Conservation (phyloP, 202 grass and related monocot genomes). For the Panicum hallii region DNA sequence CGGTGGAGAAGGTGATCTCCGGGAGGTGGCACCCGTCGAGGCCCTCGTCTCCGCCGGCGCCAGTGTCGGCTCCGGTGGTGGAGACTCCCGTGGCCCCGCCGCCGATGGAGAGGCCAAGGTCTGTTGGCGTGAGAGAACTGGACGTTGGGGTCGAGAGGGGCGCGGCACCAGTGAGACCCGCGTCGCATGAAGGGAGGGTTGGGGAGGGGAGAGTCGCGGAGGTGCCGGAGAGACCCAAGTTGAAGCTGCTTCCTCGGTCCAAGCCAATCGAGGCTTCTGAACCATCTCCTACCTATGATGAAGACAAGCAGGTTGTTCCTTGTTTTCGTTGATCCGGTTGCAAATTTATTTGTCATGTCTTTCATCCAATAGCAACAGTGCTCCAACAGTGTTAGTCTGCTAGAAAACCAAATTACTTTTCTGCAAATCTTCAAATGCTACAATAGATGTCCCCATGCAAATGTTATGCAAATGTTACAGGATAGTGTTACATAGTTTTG, state of each 20-base stretch:
- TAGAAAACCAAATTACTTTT: background rate
- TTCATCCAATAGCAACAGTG: background rate
- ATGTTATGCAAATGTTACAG: constrained; percentile 6
- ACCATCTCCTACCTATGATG: constrained; percentile 51
- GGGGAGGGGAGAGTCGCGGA: constrained; percentile 47
- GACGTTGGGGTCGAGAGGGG: constrained; percentile 53
- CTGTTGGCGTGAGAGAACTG: constrained; percentile 61
- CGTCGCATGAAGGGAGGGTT: constrained; percentile 73
- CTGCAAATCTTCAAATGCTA: background rate
- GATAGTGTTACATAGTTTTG: constrained; percentile 30
- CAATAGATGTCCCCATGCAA: constrained; percentile 7
- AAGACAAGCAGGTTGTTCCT: constrained; percentile 61
- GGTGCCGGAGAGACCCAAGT: constrained; percentile 67
- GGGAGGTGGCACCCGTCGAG: constrained; percentile 74
- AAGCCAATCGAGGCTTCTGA: constrained; percentile 68
- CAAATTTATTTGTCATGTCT: background rate
- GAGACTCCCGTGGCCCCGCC: constrained; percentile 33
- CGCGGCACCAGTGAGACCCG: constrained; percentile 53
- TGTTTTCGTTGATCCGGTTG: constrained; percentile 2
- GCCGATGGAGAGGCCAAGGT: constrained; percentile 62
- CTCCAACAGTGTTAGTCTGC: background rate
- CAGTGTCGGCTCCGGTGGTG: constrained; percentile 29
- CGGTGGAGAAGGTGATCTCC: constrained; percentile 96
- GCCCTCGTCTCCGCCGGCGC: constrained; percentile 50
- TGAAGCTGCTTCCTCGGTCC: constrained; percentile 86